Base-by-base conservation (phyloP, 2,329 filamentous ascomycete species). In the Aspergillus sp. region DNA sequence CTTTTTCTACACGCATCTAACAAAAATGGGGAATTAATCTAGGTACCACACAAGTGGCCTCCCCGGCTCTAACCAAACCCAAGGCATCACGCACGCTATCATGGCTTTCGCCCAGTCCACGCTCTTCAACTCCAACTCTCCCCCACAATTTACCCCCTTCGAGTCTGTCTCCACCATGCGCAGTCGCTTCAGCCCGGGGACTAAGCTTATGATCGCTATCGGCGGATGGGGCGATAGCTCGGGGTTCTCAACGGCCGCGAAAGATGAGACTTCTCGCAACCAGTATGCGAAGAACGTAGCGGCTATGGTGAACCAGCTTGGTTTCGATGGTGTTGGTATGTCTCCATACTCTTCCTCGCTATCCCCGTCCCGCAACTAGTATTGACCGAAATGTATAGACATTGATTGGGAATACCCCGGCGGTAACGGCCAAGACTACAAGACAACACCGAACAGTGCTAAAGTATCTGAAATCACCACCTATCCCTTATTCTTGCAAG, bases 171-270 rank as follows among this genome's bases (percentile, higher is more conserved):
- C 74, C 0, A 78, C 81, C 4, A 78, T 87, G 48, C 82, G 85
- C 17, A 74, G 76, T 25, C 77, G 85, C 19, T 89, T 87, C 58
- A 70, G 79, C 12, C 71, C 81, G 0, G 79, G 79, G 25, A 87
- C 87, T 19, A 87, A 89, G 65, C 75, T 92, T 21, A 83, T 89
- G 78, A 81, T 92, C 39, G 89, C 90, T 19, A 86, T 92, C 63
- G 90, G 90, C 10, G 90, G 89, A 55, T 92, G 90, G 89, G 89
- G 89, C 0, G 87, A 91, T 61, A 87, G 84, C 0, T 72, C 74
- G 6, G 89, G 88, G 0, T 92, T 91, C 68, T 81, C 83, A 0
- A 72, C 45, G 1, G 88, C 83, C 0, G 85, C 87, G 1, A 80
- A 78, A 54, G 80, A 81, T 3, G 79, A 83, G 1, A 66, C 74